Conservation (phyloP, 169 alveolate species). For the Plasmodium vinckei region DNA sequence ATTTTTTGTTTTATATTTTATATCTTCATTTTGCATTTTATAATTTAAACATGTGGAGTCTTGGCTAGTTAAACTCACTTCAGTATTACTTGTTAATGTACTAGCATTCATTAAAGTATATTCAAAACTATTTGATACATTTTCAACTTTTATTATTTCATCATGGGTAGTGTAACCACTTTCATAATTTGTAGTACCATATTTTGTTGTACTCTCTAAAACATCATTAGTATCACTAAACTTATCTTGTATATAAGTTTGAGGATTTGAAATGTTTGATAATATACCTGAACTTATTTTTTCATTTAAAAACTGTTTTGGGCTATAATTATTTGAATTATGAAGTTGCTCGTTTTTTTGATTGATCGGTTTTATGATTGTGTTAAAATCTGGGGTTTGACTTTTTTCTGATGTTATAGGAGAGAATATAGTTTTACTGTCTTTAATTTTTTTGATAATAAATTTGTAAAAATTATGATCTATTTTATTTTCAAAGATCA, state of each 20-base stretch:
- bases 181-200: not conserved
- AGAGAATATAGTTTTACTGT: not conserved
- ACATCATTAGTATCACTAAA: not conserved
- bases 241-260: not conserved
- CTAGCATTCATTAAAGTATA: not conserved
- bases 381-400: not conserved
- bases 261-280: not conserved
- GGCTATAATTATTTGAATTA: not conserved
- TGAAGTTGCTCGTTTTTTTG: not conserved
- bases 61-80: not conserved
- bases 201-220: not conserved
- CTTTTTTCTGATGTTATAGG: not conserved
- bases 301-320: not conserved
- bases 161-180: not conserved
- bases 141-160: not conserved
- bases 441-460: conserved; percentile 15
- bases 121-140: not conserved
- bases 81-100: not conserved
- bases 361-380: not conserved
- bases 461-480: conserved; percentile 36
- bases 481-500: conserved; percentile 68
- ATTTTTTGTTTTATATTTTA: not conserved
- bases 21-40: not conserved
- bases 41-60: no score
- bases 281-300: not conserved